Evolutionary conservation across 805 yeast species (phyloP), one percentile per base, ranked within the genome.

Genomic region (Jamesozyma lodderae): DNA sequence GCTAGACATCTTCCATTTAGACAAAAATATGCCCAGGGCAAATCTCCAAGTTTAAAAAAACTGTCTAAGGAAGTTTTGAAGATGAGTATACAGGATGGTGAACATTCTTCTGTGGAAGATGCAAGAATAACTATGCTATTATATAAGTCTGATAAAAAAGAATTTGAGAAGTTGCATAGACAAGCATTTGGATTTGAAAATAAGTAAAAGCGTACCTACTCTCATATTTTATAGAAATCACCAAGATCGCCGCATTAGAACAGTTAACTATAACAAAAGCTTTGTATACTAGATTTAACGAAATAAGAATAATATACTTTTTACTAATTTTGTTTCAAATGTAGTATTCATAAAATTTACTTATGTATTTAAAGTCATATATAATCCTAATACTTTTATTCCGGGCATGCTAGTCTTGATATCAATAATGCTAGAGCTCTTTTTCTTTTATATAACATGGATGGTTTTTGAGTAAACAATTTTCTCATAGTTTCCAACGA

Each of bases 51-150:
- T 32, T 66, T 87, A 51, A 83, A 80, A 55, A 77, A 73, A 45
- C 61, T 87, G 22, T 62, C 81, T 1, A 64, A 68, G 42, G 77
- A 73, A 48, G 63, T 79, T 11, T 55, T 85, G 26, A 67, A 71
- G 1, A 39, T 71, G 2, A 77, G 74, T 8, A 83, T 87, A 41
- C 95, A 87, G 58, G 64, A 63, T 0, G 85, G 79, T 1, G 70
- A 76, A 43, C 96, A 88, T 63, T 81, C 92, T 3, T 84, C 95
- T 0, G 84, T 87, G 1, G 95, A 85, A 53, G 96, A 87, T 63
- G 95, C 96, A 0, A 74, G 75, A 51, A 88, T 88, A 1, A 78
- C 95, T 0, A 88, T 87, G 95, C 57, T 79, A 42, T 59, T 87
- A n/a, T 87, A 77, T 53, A 70, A 82, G 43, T 53, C 72, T 37